Evolutionary conservation across 306 rosid genomes (phyloP).

Genomic region (Mimosa bimucronata): DNA sequence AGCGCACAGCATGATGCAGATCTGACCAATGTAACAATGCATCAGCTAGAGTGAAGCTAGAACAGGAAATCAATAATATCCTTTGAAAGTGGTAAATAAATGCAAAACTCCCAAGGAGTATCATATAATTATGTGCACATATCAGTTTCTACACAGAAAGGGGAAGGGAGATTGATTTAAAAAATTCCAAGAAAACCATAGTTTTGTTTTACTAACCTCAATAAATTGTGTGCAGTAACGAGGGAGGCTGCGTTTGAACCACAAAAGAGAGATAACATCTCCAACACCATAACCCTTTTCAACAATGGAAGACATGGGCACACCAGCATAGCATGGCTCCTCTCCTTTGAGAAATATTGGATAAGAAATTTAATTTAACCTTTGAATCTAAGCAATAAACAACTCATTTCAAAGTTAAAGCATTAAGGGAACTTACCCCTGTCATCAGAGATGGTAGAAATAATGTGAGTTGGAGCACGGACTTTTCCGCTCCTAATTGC

Average conservation of each 20-base stretch:
- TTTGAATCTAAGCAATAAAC: slow-evolving; percentile 16
- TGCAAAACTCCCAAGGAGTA: slow-evolving; percentile 14
- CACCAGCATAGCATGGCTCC: slow-evolving; percentile 93
- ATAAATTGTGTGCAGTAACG: slow-evolving; percentile 81
- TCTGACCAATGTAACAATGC: slow-evolving; percentile 51
- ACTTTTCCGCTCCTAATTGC: slow-evolving; percentile 94
- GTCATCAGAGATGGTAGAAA: slow-evolving; percentile 94
- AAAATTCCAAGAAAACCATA: background rate
- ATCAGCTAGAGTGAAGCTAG: slow-evolving; percentile 30
- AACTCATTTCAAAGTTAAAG: slow-evolving; percentile 1
- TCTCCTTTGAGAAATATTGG: slow-evolving; percentile 61
- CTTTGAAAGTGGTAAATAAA: slow-evolving; percentile 10
- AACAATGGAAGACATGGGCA: slow-evolving; percentile 87
- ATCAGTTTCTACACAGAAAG: slow-evolving; percentile 1
- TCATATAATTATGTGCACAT: slow-evolving; percentile 23
- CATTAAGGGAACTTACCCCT: slow-evolving; percentile 58
- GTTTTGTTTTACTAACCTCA: slow-evolving; percentile 56
- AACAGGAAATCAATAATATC: slow-evolving; percentile 15
- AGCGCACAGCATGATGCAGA: slow-evolving; percentile 84
- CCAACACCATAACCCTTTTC: slow-evolving; percentile 86
- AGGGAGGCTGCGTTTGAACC: slow-evolving; percentile 97
- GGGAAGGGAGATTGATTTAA: background rate
- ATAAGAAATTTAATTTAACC: slow-evolving; percentile 35
- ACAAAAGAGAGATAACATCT: slow-evolving; percentile 84
- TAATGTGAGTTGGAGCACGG: slow-evolving; percentile 89